These are phyloP conservation scores for Pterocarpus santalinus DNA, from an alignment of 306 rosid genomes.

Conservation along the genomic window DNA sequence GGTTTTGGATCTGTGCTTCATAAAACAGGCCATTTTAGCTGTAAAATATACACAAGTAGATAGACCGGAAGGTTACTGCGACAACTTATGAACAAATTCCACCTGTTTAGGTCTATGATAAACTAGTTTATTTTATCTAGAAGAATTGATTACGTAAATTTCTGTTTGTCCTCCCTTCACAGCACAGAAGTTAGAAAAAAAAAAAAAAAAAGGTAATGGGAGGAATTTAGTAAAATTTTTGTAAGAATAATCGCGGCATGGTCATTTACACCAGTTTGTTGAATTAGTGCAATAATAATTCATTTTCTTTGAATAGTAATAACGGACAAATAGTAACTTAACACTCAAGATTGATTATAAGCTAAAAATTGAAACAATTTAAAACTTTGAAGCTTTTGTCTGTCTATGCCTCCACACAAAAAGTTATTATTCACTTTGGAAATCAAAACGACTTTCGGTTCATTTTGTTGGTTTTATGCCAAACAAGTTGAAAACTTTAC, in stretches of 20 bases:
- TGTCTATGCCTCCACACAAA: neutral
- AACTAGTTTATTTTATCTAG: neutral
- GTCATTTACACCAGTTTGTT: constrained; percentile 1
- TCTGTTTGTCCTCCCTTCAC: neutral
- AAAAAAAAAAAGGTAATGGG: neutral
- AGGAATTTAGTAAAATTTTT: neutral
- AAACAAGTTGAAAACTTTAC: constrained; percentile 37
- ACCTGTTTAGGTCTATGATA: constrained; percentile 5
- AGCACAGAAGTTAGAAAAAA: neutral
- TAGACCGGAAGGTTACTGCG: neutral
- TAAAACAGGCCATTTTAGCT: constrained; percentile 22
- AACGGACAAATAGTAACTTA: neutral
- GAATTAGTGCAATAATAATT: neutral
- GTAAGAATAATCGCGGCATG: neutral
- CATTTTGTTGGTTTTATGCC: constrained; percentile 23
- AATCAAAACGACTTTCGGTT: neutral
- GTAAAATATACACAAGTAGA: constrained; percentile 10
- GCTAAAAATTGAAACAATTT: neutral
- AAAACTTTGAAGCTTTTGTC: neutral
- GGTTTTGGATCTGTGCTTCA: constrained; percentile 25
- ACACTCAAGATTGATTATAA: neutral
- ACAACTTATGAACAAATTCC: neutral
- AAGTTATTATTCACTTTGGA: constrained; percentile 21
- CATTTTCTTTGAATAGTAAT: neutral
- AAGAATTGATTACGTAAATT: neutral